Conservation (phyloP, 2,329 filamentous ascomycete genomes). For the Aspergillus bombycis region DNA sequence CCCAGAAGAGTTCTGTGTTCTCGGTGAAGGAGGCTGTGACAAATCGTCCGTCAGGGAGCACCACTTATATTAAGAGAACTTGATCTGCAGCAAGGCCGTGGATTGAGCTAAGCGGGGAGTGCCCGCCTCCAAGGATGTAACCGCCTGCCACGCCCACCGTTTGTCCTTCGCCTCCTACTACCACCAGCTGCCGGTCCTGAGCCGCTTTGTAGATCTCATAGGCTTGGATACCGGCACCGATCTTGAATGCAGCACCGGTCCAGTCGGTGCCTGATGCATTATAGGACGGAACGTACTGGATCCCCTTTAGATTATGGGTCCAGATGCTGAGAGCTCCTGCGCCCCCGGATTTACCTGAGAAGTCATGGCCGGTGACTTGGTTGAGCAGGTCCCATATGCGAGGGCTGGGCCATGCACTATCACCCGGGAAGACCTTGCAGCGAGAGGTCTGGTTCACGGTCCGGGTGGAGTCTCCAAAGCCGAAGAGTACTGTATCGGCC, state of each 20-base stretch:
- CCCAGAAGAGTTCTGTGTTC: constrained; percentile 50
- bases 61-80: constrained; percentile 31
- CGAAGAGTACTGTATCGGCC: background rate
- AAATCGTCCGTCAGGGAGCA: background rate
- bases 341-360: background rate
- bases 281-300: background rate
- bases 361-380: constrained; percentile 1
- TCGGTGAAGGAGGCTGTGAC: constrained; percentile 11
- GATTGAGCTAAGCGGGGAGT: constrained; percentile 46
- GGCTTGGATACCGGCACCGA: constrained; percentile 57
- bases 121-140: constrained; percentile 62
- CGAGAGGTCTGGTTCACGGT: background rate
- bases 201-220: constrained; percentile 51
- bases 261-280: constrained; percentile 32
- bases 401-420: background rate
- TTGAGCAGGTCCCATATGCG: background rate
- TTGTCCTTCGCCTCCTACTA: constrained; percentile 39
- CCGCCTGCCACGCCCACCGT: constrained; percentile 61
- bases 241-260: constrained; percentile 35
- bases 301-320: constrained; percentile 9
- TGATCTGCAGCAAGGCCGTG: constrained; percentile 34
- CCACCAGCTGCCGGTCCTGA: constrained; percentile 45
- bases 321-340: background rate
- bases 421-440: background rate
- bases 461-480: background rate